Conservation (phyloP, 2,329 filamentous ascomycete species). For the Fusarium brachygibbosum region DNA sequence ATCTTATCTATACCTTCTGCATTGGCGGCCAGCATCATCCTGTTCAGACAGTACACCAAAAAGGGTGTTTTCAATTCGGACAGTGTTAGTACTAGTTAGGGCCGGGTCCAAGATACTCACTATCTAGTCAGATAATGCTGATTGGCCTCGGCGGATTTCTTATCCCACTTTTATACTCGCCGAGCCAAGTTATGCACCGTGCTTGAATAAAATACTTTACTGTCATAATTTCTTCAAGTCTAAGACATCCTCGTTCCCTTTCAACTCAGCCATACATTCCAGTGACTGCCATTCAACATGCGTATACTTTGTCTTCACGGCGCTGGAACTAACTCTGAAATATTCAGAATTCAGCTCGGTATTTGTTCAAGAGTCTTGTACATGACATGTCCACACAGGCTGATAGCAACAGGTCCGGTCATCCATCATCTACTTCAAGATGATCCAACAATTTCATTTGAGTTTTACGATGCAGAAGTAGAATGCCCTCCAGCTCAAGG, state of each 20-base stretch:
- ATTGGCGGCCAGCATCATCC: neutral
- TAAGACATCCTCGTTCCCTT: neutral
- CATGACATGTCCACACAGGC: neutral
- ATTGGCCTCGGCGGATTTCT: neutral
- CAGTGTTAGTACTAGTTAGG: neutral
- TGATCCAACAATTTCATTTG: neutral
- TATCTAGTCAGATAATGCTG: neutral
- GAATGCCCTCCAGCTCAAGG: conserved; percentile 1
- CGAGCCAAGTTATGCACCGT: neutral
- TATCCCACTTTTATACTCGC: neutral
- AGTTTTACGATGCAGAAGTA: neutral
- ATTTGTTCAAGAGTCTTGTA: neutral
- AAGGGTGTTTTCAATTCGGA: neutral
- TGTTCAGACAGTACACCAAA: neutral
- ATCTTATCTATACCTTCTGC: neutral
- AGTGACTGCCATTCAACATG: neutral
- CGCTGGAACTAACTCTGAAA: conserved; percentile 3
- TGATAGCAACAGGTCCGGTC: neutral
- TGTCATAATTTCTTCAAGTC: neutral
- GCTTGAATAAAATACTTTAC: neutral
- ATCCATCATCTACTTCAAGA: conserved; percentile 2
- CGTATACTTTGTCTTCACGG: conserved; percentile 6
- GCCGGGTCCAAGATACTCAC: neutral
- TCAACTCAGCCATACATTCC: neutral
- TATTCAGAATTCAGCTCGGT: conserved; percentile 10